These are phyloP conservation scores for Dipteronia dyeriana DNA, from an alignment of 345 rosid genomes.

Conservation along the genomic window DNA sequence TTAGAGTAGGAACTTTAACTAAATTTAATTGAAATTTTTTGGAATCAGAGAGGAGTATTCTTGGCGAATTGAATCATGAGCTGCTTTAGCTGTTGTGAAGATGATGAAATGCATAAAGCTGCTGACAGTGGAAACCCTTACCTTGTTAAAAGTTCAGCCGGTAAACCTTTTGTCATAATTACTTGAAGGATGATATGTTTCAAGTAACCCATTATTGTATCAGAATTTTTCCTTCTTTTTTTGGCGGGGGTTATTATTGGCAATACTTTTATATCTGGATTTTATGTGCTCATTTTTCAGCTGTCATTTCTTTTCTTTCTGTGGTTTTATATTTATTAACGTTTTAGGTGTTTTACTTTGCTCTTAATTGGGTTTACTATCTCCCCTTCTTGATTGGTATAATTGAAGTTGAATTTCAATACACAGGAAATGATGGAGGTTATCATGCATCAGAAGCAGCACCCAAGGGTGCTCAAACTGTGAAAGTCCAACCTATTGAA, in stretches of 20 bases:
- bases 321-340: background rate
- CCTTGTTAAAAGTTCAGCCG: conserved; percentile 57
- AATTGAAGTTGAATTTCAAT: conserved; percentile 10
- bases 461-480: conserved; percentile 51
- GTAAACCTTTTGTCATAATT: conserved; percentile 33
- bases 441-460: conserved; percentile 52
- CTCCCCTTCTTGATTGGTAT: background rate
- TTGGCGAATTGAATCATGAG: conserved; percentile 54
- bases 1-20: background rate
- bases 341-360: background rate
- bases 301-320: background rate
- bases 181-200: conserved; percentile 4
- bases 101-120: conserved; percentile 65
- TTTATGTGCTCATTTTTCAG: background rate
- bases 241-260: background rate
- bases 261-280: background rate
- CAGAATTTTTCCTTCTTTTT: background rate
- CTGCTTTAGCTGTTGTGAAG: conserved; percentile 82
- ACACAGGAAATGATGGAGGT: conserved; percentile 49
- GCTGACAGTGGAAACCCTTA: conserved; percentile 69
- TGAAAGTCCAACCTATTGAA: conserved; percentile 72
- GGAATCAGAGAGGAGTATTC: conserved; percentile 17
- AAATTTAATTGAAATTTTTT: background rate
- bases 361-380: background rate
- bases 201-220: background rate